These are phyloP conservation scores for Davidsoniella neocaledoniae DNA, from an alignment of 2,329 filamentous ascomycete species.

Conservation along the genomic window DNA sequence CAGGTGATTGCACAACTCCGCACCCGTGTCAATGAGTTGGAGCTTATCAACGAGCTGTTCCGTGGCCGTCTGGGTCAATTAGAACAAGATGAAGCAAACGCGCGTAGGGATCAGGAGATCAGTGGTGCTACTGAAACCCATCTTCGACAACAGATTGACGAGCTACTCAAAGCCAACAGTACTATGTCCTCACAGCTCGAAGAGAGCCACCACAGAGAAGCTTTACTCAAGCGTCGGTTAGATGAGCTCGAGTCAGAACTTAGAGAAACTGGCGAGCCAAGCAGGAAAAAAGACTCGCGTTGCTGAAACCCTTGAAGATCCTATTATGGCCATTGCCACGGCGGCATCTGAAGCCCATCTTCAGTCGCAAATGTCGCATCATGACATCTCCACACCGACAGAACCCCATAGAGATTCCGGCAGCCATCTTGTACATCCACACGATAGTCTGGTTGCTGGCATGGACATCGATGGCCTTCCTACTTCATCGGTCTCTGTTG, in stretches of 20 bases:
- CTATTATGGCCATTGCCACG: constrained; percentile 19
- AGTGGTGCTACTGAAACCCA: constrained; percentile 37
- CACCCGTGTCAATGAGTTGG: constrained; percentile 85
- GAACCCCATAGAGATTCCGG: no score
- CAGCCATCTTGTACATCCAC: no score
- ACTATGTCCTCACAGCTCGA: constrained; percentile 49
- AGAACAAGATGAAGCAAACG: constrained; percentile 57
- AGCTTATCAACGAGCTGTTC: constrained; percentile 81
- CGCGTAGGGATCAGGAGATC: constrained; percentile 43
- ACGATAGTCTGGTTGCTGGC: constrained; percentile 2
- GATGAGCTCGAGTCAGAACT: constrained; percentile 56
- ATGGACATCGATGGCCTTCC: constrained; percentile 7
- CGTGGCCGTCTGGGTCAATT: constrained; percentile 61
- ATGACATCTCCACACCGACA: neutral
- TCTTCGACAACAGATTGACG: constrained; percentile 38
- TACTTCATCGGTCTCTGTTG: neutral
- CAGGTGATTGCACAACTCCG: constrained; percentile 69
- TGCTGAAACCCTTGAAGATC: constrained; percentile 20
- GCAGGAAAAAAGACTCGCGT: constrained; percentile 9
- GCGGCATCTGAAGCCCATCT: constrained; percentile 23
- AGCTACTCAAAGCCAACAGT: constrained; percentile 23
- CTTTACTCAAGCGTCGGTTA: constrained; percentile 65
- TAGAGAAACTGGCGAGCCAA: constrained; percentile 14
- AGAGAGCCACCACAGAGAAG: constrained; percentile 61
- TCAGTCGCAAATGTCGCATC: constrained; percentile 16